phyloP scores from a whole-genome alignment of 805 yeast species.

The Pichia californica region DNA sequence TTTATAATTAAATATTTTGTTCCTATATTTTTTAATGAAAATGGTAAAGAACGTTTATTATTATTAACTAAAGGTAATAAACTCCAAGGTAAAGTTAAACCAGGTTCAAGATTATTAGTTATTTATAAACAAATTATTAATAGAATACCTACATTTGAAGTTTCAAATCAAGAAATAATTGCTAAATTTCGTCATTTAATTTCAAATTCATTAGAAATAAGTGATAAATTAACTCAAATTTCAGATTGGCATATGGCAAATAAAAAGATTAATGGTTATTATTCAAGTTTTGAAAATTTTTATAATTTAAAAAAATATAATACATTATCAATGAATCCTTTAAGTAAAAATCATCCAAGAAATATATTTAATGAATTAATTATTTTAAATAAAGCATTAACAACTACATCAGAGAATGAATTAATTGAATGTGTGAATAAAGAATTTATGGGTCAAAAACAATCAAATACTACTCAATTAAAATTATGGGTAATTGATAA shows the following conservation, averaged over 20 bases:
- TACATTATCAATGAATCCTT: background rate
- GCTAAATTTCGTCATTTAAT: conserved; percentile 18
- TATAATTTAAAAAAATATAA: background rate
- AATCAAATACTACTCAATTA: background rate
- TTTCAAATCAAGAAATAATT: conserved; percentile 18
- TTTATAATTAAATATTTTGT: conserved; percentile 20
- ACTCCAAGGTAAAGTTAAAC: conserved; percentile 26
- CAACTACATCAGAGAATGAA: background rate
- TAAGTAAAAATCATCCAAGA: background rate
- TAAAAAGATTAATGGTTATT: background rate
- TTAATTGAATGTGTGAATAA: background rate
- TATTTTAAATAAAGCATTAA: background rate
- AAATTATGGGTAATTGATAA: conserved; percentile 15
- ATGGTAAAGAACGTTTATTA: conserved; percentile 14
- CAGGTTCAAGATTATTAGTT: conserved; percentile 27
- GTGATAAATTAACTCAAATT: conserved; percentile 25
- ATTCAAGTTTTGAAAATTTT: background rate
- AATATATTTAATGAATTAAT: conserved; percentile 1
- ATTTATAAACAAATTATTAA: conserved; percentile 24
- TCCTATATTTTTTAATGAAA: conserved; percentile 14
- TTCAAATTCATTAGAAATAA: conserved; percentile 18
- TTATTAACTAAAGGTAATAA: conserved; percentile 20
- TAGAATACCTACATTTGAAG: conserved; percentile 15
- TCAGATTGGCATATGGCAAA: conserved; percentile 23
- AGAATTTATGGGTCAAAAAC: background rate